These are phyloP conservation scores for Geranomyces variabilis DNA, from an alignment of 192 early-diverging fungal genomes.

Conservation along the genomic window DNA sequence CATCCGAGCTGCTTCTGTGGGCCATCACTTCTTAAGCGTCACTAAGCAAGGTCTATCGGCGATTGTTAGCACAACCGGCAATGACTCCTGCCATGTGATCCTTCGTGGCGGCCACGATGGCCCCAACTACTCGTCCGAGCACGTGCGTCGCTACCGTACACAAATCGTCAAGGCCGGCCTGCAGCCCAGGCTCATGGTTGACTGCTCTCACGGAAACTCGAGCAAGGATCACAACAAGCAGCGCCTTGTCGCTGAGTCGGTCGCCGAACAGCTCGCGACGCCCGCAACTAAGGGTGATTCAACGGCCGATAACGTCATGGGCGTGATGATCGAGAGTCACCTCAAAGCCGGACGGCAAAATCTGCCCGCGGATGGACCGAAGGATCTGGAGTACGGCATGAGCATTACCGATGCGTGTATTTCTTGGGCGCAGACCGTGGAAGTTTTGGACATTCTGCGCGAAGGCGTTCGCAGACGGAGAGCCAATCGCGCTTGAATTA, in stretches of 20 bases:
- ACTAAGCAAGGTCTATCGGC: conserved; percentile 93
- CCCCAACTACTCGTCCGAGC: conserved; percentile 85
- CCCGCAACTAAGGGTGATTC: conserved; percentile 58
- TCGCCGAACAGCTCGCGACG: conserved; percentile 56
- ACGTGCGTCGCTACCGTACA: conserved; percentile 60
- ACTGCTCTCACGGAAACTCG: conserved; percentile 96
- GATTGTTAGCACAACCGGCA: conserved; percentile 78
- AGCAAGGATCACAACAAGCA: conserved; percentile 85
- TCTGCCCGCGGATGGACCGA: conserved; percentile 68
- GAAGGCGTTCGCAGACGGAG: conserved; percentile 24
- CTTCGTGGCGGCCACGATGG: conserved; percentile 84
- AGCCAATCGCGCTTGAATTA: too few relatives aligned
- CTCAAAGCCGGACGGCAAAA: conserved; percentile 80
- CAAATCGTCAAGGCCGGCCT: conserved; percentile 64
- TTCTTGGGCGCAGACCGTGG: conserved; percentile 85
- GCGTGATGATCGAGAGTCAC: conserved; percentile 96
- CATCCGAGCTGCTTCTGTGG: conserved; percentile 81
- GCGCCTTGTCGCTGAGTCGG: conserved; percentile 74
- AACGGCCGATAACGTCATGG: conserved; percentile 63
- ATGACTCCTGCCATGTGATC: conserved; percentile 91
- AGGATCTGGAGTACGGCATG: conserved; percentile 80
- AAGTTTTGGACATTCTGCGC: conserved; percentile 61
- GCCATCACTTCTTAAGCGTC: conserved; percentile 92
- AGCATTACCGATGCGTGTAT: conserved; percentile 94
- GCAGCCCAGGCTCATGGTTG: conserved; percentile 79